phyloP scores from a whole-genome alignment of 805 yeast genomes.

The Candida berthetii region DNA sequence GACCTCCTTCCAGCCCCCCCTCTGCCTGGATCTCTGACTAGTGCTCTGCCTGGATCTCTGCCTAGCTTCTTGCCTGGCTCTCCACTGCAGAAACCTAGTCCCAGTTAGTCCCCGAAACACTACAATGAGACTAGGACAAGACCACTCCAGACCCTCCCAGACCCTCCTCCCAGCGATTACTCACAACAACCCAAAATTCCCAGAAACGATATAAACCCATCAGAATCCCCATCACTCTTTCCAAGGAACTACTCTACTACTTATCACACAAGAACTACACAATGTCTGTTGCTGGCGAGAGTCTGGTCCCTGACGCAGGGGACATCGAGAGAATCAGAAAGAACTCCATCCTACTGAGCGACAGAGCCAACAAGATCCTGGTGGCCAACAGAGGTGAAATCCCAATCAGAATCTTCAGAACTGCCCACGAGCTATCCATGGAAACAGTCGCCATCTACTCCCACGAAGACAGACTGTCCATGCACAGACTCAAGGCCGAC shows the following conservation, averaged over 20 bases:
- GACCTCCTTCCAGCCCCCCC: no score
- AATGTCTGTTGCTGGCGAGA: constrained; percentile 9
- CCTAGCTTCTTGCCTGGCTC: no score
- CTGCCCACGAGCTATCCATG: constrained; percentile 97
- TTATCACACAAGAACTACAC: not conserved
- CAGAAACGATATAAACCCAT: not conserved
- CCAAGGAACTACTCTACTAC: no score
- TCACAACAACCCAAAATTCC: not conserved
- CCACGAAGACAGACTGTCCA: constrained; percentile 89
- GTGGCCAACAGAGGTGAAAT: constrained; percentile 86
- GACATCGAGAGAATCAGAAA: constrained; percentile 29
- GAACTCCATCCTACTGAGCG: constrained; percentile 32
- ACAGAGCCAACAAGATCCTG: constrained; percentile 46
- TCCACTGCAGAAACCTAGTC: no score
- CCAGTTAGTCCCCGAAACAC: no score
- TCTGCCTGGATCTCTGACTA: no score
- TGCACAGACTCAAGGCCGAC: constrained; percentile 93
- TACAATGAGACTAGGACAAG: no score
- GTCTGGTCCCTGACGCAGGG: constrained; percentile 14
- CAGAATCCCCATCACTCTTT: no score
- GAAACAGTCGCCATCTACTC: constrained; percentile 96
- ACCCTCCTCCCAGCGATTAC: not conserved
- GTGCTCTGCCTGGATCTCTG: no score
- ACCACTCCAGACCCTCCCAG: no score
- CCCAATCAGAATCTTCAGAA: constrained; percentile 85